Conservation (phyloP, 2,329 filamentous ascomycete genomes). For the Aspergillus proliferans region DNA sequence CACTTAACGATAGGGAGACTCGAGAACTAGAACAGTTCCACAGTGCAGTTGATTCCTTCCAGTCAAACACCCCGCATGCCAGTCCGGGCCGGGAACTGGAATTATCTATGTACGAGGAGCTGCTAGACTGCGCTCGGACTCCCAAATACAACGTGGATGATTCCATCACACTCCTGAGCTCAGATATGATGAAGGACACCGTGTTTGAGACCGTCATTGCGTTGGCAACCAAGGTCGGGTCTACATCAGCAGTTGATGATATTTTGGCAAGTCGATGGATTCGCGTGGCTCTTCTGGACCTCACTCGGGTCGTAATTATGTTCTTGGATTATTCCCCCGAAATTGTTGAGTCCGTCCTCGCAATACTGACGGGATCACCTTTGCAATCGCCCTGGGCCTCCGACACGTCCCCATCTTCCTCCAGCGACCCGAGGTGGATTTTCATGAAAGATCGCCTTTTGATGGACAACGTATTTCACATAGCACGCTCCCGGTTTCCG, state of each 20-base stretch:
- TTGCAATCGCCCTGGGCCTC: constrained; percentile 14
- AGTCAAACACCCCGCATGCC: constrained; percentile 30
- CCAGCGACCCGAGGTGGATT: constrained; percentile 39
- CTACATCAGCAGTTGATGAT: constrained; percentile 45
- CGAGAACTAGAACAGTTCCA: constrained; percentile 39
- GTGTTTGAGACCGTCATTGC: constrained; percentile 45
- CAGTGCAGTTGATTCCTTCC: constrained; percentile 35
- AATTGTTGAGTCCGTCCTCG: constrained; percentile 60
- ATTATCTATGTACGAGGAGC: constrained; percentile 41
- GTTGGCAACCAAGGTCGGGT: constrained; percentile 40
- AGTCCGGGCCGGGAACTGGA: constrained; percentile 26
- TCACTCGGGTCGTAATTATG: constrained; percentile 61
- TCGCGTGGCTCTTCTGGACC: constrained; percentile 60
- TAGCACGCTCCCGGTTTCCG: constrained; percentile 72
- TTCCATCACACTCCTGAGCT: constrained; percentile 43
- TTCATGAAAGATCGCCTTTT: constrained; percentile 55
- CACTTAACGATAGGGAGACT: constrained; percentile 55
- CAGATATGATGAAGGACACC: constrained; percentile 39
- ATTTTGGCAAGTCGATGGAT: constrained; percentile 56
- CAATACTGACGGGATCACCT: constrained; percentile 51
- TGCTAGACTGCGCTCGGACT: constrained; percentile 41
- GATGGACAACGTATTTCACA: constrained; percentile 55
- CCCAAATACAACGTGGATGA: constrained; percentile 38
- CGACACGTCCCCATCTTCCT: constrained; percentile 10
- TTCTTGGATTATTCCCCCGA: constrained; percentile 68